Conservation (phyloP, 257 asterid genomes). For the Nicotiana undulata region DNA sequence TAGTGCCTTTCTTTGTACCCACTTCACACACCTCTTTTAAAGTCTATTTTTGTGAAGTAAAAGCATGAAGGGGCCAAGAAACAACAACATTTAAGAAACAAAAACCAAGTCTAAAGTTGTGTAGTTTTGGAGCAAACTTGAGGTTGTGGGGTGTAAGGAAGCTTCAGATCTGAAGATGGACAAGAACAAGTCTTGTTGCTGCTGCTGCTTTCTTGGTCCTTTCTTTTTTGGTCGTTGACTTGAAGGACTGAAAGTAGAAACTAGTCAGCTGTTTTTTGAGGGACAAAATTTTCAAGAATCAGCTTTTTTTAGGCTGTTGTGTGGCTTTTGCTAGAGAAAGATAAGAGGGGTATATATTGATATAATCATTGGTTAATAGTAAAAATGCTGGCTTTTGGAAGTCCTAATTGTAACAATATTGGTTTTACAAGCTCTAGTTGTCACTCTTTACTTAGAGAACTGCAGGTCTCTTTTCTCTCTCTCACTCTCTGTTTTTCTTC, state of each 20-base stretch:
- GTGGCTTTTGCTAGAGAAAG: background rate
- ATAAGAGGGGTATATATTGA: background rate
- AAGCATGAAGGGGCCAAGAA: slow-evolving; percentile 6
- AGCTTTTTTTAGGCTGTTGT: background rate
- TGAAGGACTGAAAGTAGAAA: slow-evolving; percentile 10
- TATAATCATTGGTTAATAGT: background rate
- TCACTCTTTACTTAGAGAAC: slow-evolving; percentile 9
- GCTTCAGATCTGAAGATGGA: slow-evolving; percentile 37
- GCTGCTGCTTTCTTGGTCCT: slow-evolving; percentile 7
- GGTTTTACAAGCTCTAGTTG: background rate
- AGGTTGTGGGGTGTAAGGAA: slow-evolving; percentile 14
- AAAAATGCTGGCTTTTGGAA: slow-evolving; percentile 17
- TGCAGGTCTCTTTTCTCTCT: slow-evolving; percentile 12
- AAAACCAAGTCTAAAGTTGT: background rate
- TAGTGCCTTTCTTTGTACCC: slow-evolving; percentile 13
- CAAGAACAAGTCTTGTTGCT: slow-evolving; percentile 13
- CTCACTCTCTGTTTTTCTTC: background rate
- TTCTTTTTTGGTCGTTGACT: slow-evolving; percentile 16
- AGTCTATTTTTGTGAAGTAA: slow-evolving; percentile 7
- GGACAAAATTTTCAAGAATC: background rate
- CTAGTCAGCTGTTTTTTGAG: background rate
- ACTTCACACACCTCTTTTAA: slow-evolving; percentile 7
- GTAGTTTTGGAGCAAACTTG: slow-evolving; percentile 13
- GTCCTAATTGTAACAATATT: background rate
- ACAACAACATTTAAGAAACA: slow-evolving; percentile 4